These are phyloP conservation scores for Neonothopanus nambi DNA, from an alignment of 1,284 basidiomycete genomes.

Conservation along the genomic window DNA sequence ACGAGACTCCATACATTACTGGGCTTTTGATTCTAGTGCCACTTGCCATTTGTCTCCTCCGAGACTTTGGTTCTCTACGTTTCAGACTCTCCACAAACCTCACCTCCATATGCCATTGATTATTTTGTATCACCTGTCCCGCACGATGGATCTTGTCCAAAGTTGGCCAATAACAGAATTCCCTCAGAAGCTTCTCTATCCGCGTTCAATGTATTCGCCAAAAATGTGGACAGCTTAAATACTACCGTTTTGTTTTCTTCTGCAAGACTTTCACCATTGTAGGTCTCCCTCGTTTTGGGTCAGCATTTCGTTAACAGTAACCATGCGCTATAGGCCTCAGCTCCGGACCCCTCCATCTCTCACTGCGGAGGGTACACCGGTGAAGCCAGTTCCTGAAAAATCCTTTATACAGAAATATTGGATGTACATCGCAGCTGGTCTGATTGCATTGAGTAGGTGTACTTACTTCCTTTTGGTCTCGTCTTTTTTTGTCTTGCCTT, in stretches of 20 bases:
- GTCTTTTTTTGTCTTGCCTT: background rate
- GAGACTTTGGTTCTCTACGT: constrained; percentile 63
- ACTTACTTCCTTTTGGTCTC: no score
- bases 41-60: constrained; percentile 50
- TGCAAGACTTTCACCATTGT: constrained; percentile 58
- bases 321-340: constrained; percentile 51
- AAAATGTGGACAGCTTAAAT: constrained; percentile 41
- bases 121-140: constrained; percentile 69
- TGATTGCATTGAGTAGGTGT: constrained; percentile 61
- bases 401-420: constrained; percentile 71
- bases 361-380: constrained; percentile 63
- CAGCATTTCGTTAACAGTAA: constrained; percentile 14
- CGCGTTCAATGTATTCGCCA: constrained; percentile 25
- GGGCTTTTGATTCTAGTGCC: constrained; percentile 46
- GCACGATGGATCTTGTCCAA: constrained; percentile 64
- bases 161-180: constrained; percentile 20
- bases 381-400: constrained; percentile 67
- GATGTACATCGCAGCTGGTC: constrained; percentile 66
- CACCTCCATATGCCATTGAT: constrained; percentile 59
- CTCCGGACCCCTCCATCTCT: constrained; percentile 67
- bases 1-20: constrained; percentile 16
- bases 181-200: background rate
- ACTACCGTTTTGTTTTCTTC: constrained; percentile 52
- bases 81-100: constrained; percentile 36
- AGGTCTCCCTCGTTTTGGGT: constrained; percentile 27